These are phyloP conservation scores for Beauveria sp. DNA, from an alignment of 2,329 filamentous ascomycete species.

Conservation along the genomic window DNA sequence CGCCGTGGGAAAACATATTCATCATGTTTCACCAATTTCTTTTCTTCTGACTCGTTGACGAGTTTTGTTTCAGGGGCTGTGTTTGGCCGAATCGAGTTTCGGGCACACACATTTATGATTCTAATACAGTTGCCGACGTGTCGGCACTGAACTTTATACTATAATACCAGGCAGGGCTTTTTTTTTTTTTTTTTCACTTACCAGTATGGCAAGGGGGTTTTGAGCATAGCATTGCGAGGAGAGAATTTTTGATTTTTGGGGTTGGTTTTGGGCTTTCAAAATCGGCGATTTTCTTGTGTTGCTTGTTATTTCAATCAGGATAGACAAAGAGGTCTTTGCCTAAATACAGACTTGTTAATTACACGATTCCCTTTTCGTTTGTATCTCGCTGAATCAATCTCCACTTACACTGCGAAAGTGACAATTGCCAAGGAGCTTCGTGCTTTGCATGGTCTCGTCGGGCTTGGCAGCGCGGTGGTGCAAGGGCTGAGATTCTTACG, in stretches of 20 bases:
- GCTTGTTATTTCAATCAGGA: neutral
- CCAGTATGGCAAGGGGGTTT: neutral
- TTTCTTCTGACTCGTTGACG: neutral
- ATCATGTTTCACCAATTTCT: neutral
- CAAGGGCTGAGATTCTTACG: too few relatives aligned
- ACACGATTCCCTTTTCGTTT: too few relatives aligned
- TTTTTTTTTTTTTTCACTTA: neutral
- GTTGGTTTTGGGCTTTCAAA: neutral
- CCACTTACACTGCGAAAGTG: too few relatives aligned
- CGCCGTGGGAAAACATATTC: neutral
- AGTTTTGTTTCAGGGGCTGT: neutral
- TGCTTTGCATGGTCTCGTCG: too few relatives aligned
- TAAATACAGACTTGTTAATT: neutral
- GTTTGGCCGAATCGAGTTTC: neutral
- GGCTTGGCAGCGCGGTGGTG: too few relatives aligned
- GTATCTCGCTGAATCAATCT: too few relatives aligned
- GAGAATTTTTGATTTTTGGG: neutral
- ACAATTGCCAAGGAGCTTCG: too few relatives aligned
- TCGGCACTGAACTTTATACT: neutral
- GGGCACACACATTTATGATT: neutral
- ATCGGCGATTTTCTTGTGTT: neutral
- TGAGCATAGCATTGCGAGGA: conserved; percentile 5
- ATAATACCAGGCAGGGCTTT: conserved; percentile 2
- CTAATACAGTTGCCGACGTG: neutral
- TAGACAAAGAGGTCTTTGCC: neutral